Base-by-base conservation (phyloP, 495 filamentous ascomycete genomes). In the Aspergillus affinis region DNA sequence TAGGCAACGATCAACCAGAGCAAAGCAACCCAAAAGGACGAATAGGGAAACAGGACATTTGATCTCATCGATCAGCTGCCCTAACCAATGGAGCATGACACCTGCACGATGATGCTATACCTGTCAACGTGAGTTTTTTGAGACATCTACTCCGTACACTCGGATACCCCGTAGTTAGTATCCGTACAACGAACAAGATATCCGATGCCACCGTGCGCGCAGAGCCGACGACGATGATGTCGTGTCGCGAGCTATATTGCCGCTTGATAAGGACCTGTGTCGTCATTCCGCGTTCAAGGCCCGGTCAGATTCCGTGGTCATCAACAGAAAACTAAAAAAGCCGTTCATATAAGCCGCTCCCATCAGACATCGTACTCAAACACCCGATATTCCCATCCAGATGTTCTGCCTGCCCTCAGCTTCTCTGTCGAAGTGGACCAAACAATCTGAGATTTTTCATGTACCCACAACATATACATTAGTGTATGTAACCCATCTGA, bases 41-140 rank as follows among this genome's bases (percentile, higher is more conserved):
- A 29, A 26, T 32, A 17, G 15, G 17, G 18, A 20, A 49, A 21
- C 8, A 41, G 18, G 17, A 18, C 2, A 12, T 0, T 17, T 44
- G 6, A 44, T 15, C 32, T 19, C 18, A 21, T 23, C 19, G 26
- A 26, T 15, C 36, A 17, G 36, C 36, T 4, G 12, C 9, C 1
- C 36, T 9, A 41, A 13, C 12, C 36, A 41, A 15, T 10, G 36
- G 2, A 41, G 13, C 12, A 13, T 41, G 36, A 29, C 10, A 27
- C 20, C 52, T 54, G 52, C 52, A 54, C 20, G 32, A 54, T 54
- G 52, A 54, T 54, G 52, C 12, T 54, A 54, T 46, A 15, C 18
- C 19, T 45, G 18, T 45, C 52, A 26, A 21, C 20, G 17, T 17
- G 10, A 12, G 32, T 27, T 45, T 27, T 45, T 15, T 13, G 13